Evolutionary conservation across 2,329 filamentous ascomycete genomes (phyloP), one percentile per base, ranked within the genome.

Genomic region (Teratosphaeria pseudoeucalypti): DNA sequence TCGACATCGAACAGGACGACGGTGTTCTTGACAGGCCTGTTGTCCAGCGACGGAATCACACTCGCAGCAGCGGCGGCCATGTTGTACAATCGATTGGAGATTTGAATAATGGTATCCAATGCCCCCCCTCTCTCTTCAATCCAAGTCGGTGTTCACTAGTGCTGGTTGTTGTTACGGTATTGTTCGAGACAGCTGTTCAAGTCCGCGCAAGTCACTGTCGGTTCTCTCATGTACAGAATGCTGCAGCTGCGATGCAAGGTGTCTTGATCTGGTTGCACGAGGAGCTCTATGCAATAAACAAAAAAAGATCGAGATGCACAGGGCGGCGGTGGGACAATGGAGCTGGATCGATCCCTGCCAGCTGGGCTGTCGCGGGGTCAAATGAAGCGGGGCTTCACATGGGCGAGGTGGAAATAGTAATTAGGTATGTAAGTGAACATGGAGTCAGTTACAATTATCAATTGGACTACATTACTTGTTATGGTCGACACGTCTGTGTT

Each of bases 1-100:
- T 99, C 94, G 62, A 99, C 94, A 77, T 99, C 94, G 77, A 99
- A 99, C 64, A 99, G 87, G 71, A 85, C 86, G 76, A 99, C 89
- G 65, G 92, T 97, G 81, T 94, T 90, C 79, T 92, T 90, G 75
- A 96, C 78, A 52, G 90, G 89, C 67, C 94, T 90, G 70, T 92
- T 81, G 73, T 87, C 83, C 66, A 97, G 84, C 63, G 90, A 84
- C 59, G 91, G 87, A 76, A 86, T 89, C 58, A 80, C 65, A 60
- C 74, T 72, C 60, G 70, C 74, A 58, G 75, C 76, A 65, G 72
- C 68, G 53, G 76, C 73, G 58, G 68, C 66, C 64, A 67, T 70
- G 11, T 58, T 63, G 54, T 1, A 12, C 5, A 34, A 29, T 23
- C 32, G 52, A 29, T 10, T 19, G n/a, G 16, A 19, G n/a, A 49